Base-by-base conservation (phyloP, 78 protist genomes). In the Polysphondylium violaceum region DNA sequence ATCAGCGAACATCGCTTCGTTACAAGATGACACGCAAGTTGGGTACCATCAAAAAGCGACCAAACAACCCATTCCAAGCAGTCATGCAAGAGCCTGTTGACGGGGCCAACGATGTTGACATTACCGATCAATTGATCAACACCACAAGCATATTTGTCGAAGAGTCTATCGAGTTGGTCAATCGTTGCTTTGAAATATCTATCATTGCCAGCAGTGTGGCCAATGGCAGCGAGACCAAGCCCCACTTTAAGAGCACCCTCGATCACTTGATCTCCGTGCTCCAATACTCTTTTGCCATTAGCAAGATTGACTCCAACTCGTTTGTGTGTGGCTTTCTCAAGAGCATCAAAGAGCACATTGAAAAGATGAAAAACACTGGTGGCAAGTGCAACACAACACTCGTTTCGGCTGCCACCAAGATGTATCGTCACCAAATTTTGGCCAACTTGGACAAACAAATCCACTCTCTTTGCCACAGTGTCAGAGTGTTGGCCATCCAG, bases 1-100 rank as follows among this genome's bases (percentile, higher is more conserved):
- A 83, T 58, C 64, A 63, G 2, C 53, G 78, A 41, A 38, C 63
- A 21, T 56, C 73, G 0, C 50, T 83, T n/a, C 67, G 67, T 40
- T 69, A 61, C 36, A 83, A 83, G 63, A 83, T 83, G 51, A 58
- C 91, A 6, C 23, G 68, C 5, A 83, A 83, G 40, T 17, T 83
- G 0, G 74, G 76, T 19, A 83, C 91, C 36, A 83, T 83, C 51
- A 83, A 74, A 60, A 83, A 83, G 79, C 67, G 58, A 40, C 58
- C 58, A 31, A 40, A 33, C 23, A 69, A 19, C 44, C 76, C 76
- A 29, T 69, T 69, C 58, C 50, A 17, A 4, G 33, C 6, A 56
- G 14, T 56, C 8, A 25, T 69, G 55, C 1, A 14, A 14, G 3
- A 36, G 17, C 27, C 40, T 25, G 29, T 59, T 59, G 65, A 35